Base-by-base conservation (phyloP, 352 stramenopile species). In the Pythium folliculosum region DNA sequence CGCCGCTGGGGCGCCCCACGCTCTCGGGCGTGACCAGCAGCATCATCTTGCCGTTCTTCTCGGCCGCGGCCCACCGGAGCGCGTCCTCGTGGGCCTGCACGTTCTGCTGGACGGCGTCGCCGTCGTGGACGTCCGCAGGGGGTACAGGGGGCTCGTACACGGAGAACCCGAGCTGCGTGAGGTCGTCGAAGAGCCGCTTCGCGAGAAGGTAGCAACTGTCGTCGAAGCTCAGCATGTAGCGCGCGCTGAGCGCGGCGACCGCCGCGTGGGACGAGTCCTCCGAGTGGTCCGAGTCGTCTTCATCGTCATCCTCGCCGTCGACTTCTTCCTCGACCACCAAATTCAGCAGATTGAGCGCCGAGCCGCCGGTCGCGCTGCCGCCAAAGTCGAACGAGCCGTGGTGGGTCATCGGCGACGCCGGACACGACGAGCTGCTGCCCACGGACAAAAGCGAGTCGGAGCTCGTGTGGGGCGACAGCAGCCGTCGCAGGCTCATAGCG, bases 151-250 rank as follows among this genome's bases (percentile, higher is more conserved):
- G 69, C 3, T 75, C 69, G 25, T 78, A 84, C 5, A 90, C 63
- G 0, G 69, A 62, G 56, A 91, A 90, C 0, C 80, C 82, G 0
- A 72, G 53, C 5, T 67, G 67, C 4, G 67, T 66, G 37, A 92
- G 74, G 65, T 92, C 82, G 5, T 79, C 53, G 52, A 78, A 82
- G 52, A 92, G 81, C 50, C 75, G 71, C 37, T 67, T 67, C 16
- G 80, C 84, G 3, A 92, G 70, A 5, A 78, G 53, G 44, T 78
- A 82, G 63, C 82, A 92, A 44, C 67, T 86, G 17, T 80, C 77
- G 60, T 90, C 84, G 45, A 88, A 92, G 70, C 80, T 91, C 57
- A 92, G 77, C 57, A 90, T 74, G 53, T 82, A 92, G 0, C 84
- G 76, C 19, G 75, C 77, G 32, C 58, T 49, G 17, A 70, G 43